Evolutionary conservation across 768 basidiomycete species (phyloP), one percentile per base, ranked within the genome.

Genomic region (Podaxis pistillaris): DNA sequence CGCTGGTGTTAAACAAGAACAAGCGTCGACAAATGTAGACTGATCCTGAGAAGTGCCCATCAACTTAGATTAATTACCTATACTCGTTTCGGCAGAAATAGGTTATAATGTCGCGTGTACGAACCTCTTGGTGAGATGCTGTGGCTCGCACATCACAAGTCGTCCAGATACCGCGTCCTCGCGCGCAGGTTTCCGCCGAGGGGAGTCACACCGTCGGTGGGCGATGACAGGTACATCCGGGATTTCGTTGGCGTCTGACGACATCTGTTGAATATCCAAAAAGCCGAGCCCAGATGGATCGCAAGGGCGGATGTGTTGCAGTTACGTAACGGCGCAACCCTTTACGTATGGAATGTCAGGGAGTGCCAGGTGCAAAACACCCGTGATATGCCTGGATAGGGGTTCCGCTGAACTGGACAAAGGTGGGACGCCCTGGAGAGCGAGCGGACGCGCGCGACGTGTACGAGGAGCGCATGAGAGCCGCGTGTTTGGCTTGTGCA

Each of bases 31-130:
- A 65, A 64, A 65, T 62, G 60, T 55, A 64, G 65, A 62, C 53
- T 65, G 67, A 68, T 58, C 67, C 69, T 60, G 65, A 68, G 64
- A 64, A 69, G 40, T 62, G 63, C 63, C 33, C 65, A 65, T 66
- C 65, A 67, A 59, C 65, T 62, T 54, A 54, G 53, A 62, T 62
- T 62, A 62, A 62, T 62, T 65, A 68, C 68, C 63, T 67, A 66
- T 66, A 63, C 68, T 67, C 46, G 63, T 58, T 64, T 66, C 55
- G 63, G 58, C 52, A 63, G 53, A 65, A 56, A 61, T 60, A 63
- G 46, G 56, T 58, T 63, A 58, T 63, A 63, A 54, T 56, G 44
- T 56, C 58, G 63, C 60, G 60, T 62, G 60, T 55, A 62, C 9
- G 44, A 33, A 46, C 60, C 60, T 55, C 40, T 37, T n/a, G 44